Base-by-base conservation (phyloP, 148 eudicot genomes). In the Persicaria maculosa region DNA sequence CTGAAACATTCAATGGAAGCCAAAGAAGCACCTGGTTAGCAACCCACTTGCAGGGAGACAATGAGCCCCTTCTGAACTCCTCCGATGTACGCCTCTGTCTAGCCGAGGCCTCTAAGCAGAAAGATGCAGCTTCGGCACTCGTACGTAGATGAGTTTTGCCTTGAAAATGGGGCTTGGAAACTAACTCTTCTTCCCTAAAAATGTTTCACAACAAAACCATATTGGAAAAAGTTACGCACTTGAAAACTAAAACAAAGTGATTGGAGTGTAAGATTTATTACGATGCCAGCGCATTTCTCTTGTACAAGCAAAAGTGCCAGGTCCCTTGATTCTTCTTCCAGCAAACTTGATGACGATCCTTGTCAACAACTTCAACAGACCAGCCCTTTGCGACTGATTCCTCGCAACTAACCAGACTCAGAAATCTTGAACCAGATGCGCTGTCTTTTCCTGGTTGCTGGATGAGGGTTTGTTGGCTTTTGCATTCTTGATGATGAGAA, bases 61-160 rank as follows among this genome's bases (percentile, higher is more conserved):
- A 82, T 16, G 88, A 85, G 74, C 88, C 91, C 80, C 86, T 84
- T 65, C 76, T 82, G 64, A 81, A 59, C 76, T 93, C 95, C 74
- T 82, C 82, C 14, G 97, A 86, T 74, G 91, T 87, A 72, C 83
- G 84, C 86, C 81, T 89, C 77, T 36, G 70, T 74, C 67, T 80
- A 46, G 88, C 76, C 74, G 97, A 90, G 55, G 87, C 91, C 55
- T 85, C 86, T 54, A 95, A 78, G 84, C 97, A 95, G 58, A 81
- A 75, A 4, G 78, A 80, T 36, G 65, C 71, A 17, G 57, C 19
- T 65, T 65, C 54, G 20, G 83, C 61, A 68, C 81, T 79, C 31
- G 82, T 81, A 9, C 81, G 52, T 75, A 95, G 83, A 81, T 85
- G 96, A 68, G 85, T 50, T 79, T 84, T 85, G 17, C 86, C 89